These are phyloP conservation scores for Cyanidioschyzon merolae DNA, from an alignment of 23 red algal species.

Conservation along the genomic window DNA sequence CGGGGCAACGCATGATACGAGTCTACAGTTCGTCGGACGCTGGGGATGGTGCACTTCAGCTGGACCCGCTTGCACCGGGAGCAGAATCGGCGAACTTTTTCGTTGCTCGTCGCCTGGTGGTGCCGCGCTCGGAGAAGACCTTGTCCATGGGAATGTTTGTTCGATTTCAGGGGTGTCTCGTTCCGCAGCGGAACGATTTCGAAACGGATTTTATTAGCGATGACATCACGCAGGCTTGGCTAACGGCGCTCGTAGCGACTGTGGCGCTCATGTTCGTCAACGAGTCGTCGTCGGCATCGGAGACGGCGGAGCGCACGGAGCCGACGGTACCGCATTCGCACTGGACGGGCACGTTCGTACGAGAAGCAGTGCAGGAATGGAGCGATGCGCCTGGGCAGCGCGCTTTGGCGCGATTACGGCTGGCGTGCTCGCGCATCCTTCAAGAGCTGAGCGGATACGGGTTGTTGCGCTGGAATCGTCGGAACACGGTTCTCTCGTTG, in stretches of 20 bases:
- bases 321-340: not conserved
- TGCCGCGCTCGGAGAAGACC: not conserved
- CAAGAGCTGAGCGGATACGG: not conserved
- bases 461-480: not conserved
- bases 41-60: not conserved
- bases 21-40: not conserved
- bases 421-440: not conserved
- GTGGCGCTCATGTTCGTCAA: not conserved
- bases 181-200: not conserved
- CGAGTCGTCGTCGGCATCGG: not conserved
- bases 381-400: not conserved
- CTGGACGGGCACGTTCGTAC: not conserved
- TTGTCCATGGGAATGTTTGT: not conserved
- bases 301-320: not conserved
- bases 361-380: not conserved
- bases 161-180: conserved; percentile 6
- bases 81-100: conserved; percentile 10
- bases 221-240: not conserved
- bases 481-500: not conserved
- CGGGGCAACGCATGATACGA: not conserved
- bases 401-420: not conserved
- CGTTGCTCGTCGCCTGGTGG: not conserved
- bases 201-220: not conserved
- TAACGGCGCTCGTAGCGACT: not conserved
- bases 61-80: not conserved